A percentile compares a stretch with the other conserved stretches of the same genome.
Conservation (phyloP, 1,284 basidiomycete genomes). For the Marasmius tenuissimus region DNA sequence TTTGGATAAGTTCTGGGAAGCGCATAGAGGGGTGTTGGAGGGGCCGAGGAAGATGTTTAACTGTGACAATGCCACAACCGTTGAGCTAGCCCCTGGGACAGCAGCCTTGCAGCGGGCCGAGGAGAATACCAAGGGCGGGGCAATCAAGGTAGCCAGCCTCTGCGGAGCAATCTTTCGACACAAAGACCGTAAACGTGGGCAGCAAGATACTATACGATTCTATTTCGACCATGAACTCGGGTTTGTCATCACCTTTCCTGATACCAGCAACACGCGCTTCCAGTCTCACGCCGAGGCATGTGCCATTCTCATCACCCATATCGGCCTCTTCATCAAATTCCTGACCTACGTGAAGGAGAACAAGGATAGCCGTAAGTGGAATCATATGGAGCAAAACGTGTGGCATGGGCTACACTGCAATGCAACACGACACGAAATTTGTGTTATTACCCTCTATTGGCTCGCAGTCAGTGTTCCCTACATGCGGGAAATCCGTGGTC, state of each 20-base stretch:
- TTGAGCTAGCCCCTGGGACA: slow-evolving; percentile 5
- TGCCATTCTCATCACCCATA: slow-evolving; percentile 22
- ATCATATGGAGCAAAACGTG: slow-evolving; percentile 16
- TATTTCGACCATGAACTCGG: slow-evolving; percentile 20
- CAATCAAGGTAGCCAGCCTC: slow-evolving; percentile 26
- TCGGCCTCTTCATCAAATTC: slow-evolving; percentile 23
- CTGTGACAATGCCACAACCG: slow-evolving; percentile 16
- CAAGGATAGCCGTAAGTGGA: slow-evolving; percentile 20
- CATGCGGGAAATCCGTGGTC: slow-evolving; percentile 15
- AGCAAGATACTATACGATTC: slow-evolving; percentile 13
- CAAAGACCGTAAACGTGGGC: slow-evolving; percentile 30
- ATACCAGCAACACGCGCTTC: slow-evolving; percentile 31
- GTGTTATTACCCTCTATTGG: slow-evolving; percentile 10
- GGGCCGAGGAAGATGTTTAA: slow-evolving; percentile 13
- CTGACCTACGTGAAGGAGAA: slow-evolving; percentile 22
- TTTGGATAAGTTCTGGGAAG: slow-evolving; percentile 14
- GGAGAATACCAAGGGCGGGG: slow-evolving; percentile 24
- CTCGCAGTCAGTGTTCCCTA: slow-evolving; percentile 14
- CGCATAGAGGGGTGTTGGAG: neutral
- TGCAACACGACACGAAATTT: slow-evolving; percentile 9
- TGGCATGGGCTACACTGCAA: slow-evolving; percentile 5
- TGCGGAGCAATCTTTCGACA: slow-evolving; percentile 31
- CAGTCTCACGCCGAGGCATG: slow-evolving; percentile 27
- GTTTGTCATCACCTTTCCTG: slow-evolving; percentile 22
- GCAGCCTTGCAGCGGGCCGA: slow-evolving; percentile 21